Base-by-base conservation (phyloP, 129 eudicot genomes). In the Arctium lappa region DNA sequence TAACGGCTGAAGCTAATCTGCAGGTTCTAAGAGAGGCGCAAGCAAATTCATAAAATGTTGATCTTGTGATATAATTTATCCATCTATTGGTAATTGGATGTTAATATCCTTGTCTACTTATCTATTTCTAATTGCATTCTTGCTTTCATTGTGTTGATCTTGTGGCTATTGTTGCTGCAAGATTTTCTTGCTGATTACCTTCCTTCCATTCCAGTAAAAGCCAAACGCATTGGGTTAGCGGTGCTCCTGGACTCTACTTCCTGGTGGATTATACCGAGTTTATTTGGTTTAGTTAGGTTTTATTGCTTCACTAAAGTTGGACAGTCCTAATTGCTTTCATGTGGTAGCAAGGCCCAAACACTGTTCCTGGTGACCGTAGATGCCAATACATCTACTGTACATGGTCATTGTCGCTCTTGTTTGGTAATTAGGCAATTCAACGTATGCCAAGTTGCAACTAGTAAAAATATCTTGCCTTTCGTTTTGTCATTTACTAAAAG, bases 1-100 rank as follows among this genome's bases (percentile, higher is more conserved):
- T 69, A 32, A 69, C 46, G 70, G n/a, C 69, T 46, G 46, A 79
- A 44, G 33, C 65, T 69, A 79, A 79, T 46, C 39, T 30, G 39
- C 66, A 46, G 29, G 38, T 68, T 75, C 40, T 12, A 5, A 44
- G 40, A 5, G 66, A 46, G 79, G 79, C 68, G 46, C 27, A 74
- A 15, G 27, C 39, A 11, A 29, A 12, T 30, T 44, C 27, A 75
- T 75, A 16, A 48, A 48, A 31, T 75, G 39, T 46, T 46, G 6
- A 29, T 4, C 8, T 75, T 36, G 50, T 75, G 66, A 29, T 42
- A 22, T 74, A 1, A 74, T 74, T 74, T 27, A 74, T 29, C 78
- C 33, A 18, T 74, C 9, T 74, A 22, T 42, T 11, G 2, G 18
- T 32, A 74, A 29, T 12, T 44, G 18, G 22, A 74, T 74, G 3